Base-by-base conservation (phyloP, 2,329 filamentous ascomycete species). In the Microdochium paspali region DNA sequence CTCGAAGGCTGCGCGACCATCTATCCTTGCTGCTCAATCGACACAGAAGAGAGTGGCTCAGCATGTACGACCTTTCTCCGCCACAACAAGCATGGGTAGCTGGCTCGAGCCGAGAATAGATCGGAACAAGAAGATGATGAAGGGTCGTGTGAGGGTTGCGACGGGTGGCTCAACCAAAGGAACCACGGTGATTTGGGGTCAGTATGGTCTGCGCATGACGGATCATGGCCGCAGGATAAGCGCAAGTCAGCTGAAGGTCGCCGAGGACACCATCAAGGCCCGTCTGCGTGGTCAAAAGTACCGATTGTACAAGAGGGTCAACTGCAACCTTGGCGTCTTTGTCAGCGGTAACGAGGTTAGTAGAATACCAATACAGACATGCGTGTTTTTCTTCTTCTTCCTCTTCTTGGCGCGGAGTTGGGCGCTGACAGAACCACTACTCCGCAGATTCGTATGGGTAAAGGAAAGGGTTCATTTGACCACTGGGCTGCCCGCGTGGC, bases 401-500 rank as follows among this genome's bases (percentile, higher is more conserved):
- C 26, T 28, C 10, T 21, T 40, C 35, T 3, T 20, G 18, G 18
- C 18, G 18, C 12, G 18, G 18, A 40, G 23, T 21, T 40, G 12
- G 5, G 4, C 15, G 4, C 23, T 21, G 13, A 43, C 18, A 13
- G 39, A 24, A 9, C 3, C 3, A 9, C 20, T 4, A 3, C 20
- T 25, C 10, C 44, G 6, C 54, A 84, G 81, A 85, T 89, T 66
- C 85, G 93, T 79, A 98, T 98, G 94, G 93, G 93, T 66, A 98
- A 97, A 70, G 93, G 93, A 69, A 98, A 98, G 66, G 93, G 93
- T 57, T 87, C 84, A 52, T 97, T 98, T 63, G 93, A 98, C 65
- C 88, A 95, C 63, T 98, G 93, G 93, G 90, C 91, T 4, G 81
- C 86, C 21, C 82, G 91, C 66, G 83, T 97, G 56, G 82, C 89